Evolutionary conservation across 2,329 filamentous ascomycete species (phyloP).

Genomic region (Nothophoma quercina): DNA sequence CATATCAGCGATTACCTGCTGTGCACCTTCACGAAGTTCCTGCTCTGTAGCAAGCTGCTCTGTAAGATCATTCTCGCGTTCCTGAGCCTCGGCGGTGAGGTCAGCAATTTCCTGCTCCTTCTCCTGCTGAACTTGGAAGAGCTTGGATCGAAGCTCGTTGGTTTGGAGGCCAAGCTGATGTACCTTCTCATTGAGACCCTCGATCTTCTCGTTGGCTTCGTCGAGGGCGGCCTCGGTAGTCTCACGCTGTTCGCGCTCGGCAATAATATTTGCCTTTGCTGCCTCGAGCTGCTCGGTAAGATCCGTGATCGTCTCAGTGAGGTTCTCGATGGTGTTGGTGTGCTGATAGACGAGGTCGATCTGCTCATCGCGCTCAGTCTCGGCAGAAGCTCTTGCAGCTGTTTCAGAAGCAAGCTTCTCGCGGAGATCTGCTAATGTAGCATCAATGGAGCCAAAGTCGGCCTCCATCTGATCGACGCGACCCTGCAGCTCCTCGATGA

Average conservation of each 20-base stretch:
- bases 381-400: constrained; percentile 41
- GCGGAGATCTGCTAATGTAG: constrained; percentile 44
- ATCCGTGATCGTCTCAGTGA: constrained; percentile 45
- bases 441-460: constrained; percentile 44
- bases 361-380: constrained; percentile 50
- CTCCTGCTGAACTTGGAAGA: constrained; percentile 56
- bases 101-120: constrained; percentile 50
- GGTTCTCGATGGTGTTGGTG: constrained; percentile 43
- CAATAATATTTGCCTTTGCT: constrained; percentile 47
- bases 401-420: constrained; percentile 47
- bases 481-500: constrained; percentile 51
- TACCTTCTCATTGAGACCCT: constrained; percentile 50
- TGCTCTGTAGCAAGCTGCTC: constrained; percentile 50
- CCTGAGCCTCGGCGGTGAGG: constrained; percentile 47
- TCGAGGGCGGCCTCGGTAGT: constrained; percentile 54
- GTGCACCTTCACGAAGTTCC: constrained; percentile 47
- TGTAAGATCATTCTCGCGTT: constrained; percentile 51
- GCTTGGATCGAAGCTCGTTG: constrained; percentile 58
- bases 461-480: constrained; percentile 48
- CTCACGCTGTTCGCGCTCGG: constrained; percentile 55
- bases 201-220: constrained; percentile 51
- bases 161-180: constrained; percentile 54
- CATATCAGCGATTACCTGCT: constrained; percentile 45
- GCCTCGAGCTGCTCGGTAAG: constrained; percentile 50
- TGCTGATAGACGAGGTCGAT: constrained; percentile 45